Evolutionary conservation across 2,329 filamentous ascomycete species (phyloP), one percentile per base, ranked within the genome.

Genomic region (Fusarium avenaceum): DNA sequence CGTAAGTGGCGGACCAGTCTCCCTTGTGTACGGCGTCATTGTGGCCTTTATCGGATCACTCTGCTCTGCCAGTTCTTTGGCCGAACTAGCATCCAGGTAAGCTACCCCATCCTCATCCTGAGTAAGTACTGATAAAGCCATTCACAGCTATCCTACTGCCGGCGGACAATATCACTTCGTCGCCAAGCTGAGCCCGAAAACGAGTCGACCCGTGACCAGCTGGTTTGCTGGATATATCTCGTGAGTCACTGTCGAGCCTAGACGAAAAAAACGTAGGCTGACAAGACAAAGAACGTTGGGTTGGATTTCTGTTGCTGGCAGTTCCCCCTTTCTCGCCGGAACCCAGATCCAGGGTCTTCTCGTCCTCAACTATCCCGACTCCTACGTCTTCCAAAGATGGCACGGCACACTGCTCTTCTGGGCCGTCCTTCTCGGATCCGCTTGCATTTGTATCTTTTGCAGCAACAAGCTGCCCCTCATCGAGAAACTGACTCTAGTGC

Each of bases 151-250:
- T 14, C 56, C 67, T 17, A 65, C 64, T 0, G 68, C 68, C 0
- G 68, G 68, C 1, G 68, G 68, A 14, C 67, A 70, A 20, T 70
- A 70, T 7, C 68, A 70, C 3, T 70, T 65, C 10, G 67, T 70
- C 1, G 67, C 64, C 1, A 49, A 57, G 7, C 9, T 70, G 4
- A 58, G 59, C 1, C 55, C 54, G 0, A 26, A 48, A 17, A 17
- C 50, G 3, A n/a, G 26, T 11, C 40, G 9, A 30, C 26, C 19
- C 10, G 7, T 60, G 4, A 60, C 32, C 22, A 70, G 68, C 9
- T 70, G 68, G 68, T 33, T 70, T 3, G 42, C 64, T 1, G 68
- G 68, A 3, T 70, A 65, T 4, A 59, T 70, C 4, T 62, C 48
- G 65, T 68, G 40, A 54, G 55, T 61, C 3, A 30, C 4, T 8